phyloP scores from a whole-genome alignment of 371 early-diverging fungal species.

The Apophysomyces variabilis region DNA sequence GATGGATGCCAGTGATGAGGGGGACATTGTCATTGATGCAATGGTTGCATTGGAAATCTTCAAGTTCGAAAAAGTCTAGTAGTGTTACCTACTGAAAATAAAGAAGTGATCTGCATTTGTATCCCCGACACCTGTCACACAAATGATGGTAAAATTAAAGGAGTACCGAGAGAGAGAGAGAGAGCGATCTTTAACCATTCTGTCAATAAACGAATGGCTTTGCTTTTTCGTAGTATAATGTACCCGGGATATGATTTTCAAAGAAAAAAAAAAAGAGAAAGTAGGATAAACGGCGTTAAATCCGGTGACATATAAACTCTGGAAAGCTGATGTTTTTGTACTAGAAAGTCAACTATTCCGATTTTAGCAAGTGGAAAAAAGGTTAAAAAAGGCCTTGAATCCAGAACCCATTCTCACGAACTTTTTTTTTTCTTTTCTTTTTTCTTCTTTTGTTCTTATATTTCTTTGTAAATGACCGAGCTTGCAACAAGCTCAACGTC shows the following conservation, averaged over 20 bases:
- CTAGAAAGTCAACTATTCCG: neutral
- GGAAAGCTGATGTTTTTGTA: neutral
- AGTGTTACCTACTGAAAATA: neutral
- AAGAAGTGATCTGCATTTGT: slow-evolving; percentile 3
- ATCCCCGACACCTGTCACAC: neutral
- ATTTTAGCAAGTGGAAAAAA: neutral
- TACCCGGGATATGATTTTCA: neutral
- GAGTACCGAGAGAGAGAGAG: neutral
- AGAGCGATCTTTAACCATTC: too few relatives aligned
- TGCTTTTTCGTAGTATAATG: too few relatives aligned
- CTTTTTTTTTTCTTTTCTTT: neutral
- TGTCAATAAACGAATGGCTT: too few relatives aligned
- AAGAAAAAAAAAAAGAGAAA: neutral
- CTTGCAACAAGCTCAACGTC: neutral
- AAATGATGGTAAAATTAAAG: neutral
- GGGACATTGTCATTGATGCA: slow-evolving; percentile 28
- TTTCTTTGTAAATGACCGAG: neutral
- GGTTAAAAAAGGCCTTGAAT: neutral
- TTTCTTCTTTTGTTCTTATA: neutral
- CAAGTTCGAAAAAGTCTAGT: slow-evolving; percentile 24
- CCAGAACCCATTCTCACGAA: neutral
- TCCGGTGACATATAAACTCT: neutral
- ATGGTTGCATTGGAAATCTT: slow-evolving; percentile 42
- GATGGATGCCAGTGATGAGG: slow-evolving; percentile 20
- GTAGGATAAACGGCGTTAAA: neutral